Evolutionary conservation across 108 stramenopile genomes (phyloP), one percentile per base, ranked within the genome.

Genomic region (Cyclotella baltica): DNA sequence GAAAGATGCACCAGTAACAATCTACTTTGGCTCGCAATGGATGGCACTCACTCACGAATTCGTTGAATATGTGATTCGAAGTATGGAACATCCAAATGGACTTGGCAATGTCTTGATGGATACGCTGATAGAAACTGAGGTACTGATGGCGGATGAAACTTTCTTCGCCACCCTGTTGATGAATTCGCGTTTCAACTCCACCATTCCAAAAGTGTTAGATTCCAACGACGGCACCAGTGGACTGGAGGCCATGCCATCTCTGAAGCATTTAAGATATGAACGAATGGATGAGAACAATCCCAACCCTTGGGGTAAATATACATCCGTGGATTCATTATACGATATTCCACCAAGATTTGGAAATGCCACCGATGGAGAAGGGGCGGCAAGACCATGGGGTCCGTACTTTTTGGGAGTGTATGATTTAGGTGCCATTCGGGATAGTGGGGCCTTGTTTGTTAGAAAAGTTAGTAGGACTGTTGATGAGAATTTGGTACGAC

Each of bases 21-120:
- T 88, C 19, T 86, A 93, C 62, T 96, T 96, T 89, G 96, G 96
- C 4, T 89, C 88, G 62, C 96, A 96, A 71, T 96, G 96, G 96
- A 88, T 96, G 88, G 78, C 86, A 22, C 68, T 96, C 57, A 82
- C 77, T 40, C 88, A 85, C 20, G 86, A 92, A 4, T 92, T 92
- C 79, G 91, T 91, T 29, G 55, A 82, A 22, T 94, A 85, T 55
- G 43, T 92, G 3, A 70, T 88, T 2, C 20, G 62, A n/a, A 81
- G 87, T 57, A 68, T 93, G 63, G 62, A 36, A 22, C 73, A 87
- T 47, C 87, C 87, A 8, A 77, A 87, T 25, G 88, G 89, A 58
- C 75, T 96, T 23, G 69, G 88, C 2, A 83, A 77, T 69, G 86
- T 76, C 20, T 85, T 89, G 33, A 83, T 85, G 37, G 88, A 85